These are phyloP conservation scores for Phlyctochytrium arcticum DNA, from an alignment of 192 early-diverging fungal species.

Conservation along the genomic window DNA sequence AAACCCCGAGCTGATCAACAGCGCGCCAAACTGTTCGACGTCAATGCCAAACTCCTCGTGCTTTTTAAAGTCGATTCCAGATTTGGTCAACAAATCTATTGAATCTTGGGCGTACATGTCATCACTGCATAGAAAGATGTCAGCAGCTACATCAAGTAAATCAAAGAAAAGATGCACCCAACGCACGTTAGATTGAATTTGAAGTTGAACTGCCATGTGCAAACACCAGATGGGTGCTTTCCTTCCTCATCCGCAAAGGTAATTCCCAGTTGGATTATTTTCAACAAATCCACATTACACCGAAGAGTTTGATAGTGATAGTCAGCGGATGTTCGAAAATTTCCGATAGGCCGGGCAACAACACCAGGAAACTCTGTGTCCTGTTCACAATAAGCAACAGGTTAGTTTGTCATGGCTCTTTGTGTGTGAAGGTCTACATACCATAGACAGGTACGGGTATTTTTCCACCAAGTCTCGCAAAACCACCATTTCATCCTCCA, in stretches of 20 bases:
- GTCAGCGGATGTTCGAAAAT: conserved; percentile 90
- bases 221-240: conserved; percentile 75
- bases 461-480: conserved; percentile 83
- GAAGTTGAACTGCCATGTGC: conserved; percentile 99
- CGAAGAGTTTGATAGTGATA: conserved; percentile 98
- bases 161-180: neutral
- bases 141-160: neutral
- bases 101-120: conserved; percentile 99
- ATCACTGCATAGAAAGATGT: conserved; percentile 42
- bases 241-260: conserved; percentile 80
- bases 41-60: conserved; percentile 96
- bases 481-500: conserved; percentile 88
- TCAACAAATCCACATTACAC: conserved; percentile 96
- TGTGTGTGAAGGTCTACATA: conserved; percentile 31
- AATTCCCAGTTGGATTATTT: conserved; percentile 92
- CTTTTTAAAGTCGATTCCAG: conserved; percentile 96
- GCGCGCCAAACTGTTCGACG: conserved; percentile 92
- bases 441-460: conserved; percentile 97
- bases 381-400: conserved; percentile 34
- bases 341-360: conserved; percentile 96
- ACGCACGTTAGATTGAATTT: conserved; percentile 83
- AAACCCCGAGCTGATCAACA: conserved; percentile 94
- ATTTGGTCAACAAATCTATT: conserved; percentile 93
- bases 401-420: neutral
- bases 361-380: conserved; percentile 99